Evolutionary conservation across 2,329 filamentous ascomycete genomes (phyloP).

Genomic region (Cladosporium sp.): DNA sequence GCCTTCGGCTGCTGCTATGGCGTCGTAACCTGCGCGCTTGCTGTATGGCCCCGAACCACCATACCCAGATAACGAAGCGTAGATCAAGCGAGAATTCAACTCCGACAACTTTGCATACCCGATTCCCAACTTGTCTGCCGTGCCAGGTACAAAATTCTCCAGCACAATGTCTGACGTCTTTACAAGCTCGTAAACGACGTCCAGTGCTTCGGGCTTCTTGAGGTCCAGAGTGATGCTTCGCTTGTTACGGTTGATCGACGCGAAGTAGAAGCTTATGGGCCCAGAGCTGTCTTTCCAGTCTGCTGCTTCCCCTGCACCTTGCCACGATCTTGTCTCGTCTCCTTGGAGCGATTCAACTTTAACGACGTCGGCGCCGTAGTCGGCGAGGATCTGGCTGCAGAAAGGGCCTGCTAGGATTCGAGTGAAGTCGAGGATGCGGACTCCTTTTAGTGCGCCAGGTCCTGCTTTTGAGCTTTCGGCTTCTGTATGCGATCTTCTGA

Average conservation of each 20-base stretch:
- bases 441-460: conserved; percentile 27
- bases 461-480: not conserved
- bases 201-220: conserved; percentile 42
- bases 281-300: conserved; percentile 33
- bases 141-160: conserved; percentile 50
- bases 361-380: conserved; percentile 38
- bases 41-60: conserved; percentile 47
- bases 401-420: conserved; percentile 32
- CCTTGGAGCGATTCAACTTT: conserved; percentile 36
- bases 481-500: not conserved
- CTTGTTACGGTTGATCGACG: conserved; percentile 50
- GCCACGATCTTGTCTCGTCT: conserved; percentile 38
- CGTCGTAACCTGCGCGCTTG: conserved; percentile 49
- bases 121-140: conserved; percentile 45
- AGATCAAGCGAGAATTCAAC: conserved; percentile 45
- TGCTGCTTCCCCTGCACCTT: conserved; percentile 33
- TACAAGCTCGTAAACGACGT: conserved; percentile 41
- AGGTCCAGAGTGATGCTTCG: conserved; percentile 44
- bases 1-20: conserved; percentile 48
- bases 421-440: conserved; percentile 32
- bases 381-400: conserved; percentile 32
- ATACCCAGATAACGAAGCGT: conserved; percentile 49
- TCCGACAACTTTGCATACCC: conserved; percentile 43
- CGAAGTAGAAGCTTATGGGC: conserved; percentile 48
- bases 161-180: conserved; percentile 45